These are phyloP conservation scores for Micractinium sp. DNA, from an alignment of 139 green algal genomes.

Conservation along the genomic window DNA sequence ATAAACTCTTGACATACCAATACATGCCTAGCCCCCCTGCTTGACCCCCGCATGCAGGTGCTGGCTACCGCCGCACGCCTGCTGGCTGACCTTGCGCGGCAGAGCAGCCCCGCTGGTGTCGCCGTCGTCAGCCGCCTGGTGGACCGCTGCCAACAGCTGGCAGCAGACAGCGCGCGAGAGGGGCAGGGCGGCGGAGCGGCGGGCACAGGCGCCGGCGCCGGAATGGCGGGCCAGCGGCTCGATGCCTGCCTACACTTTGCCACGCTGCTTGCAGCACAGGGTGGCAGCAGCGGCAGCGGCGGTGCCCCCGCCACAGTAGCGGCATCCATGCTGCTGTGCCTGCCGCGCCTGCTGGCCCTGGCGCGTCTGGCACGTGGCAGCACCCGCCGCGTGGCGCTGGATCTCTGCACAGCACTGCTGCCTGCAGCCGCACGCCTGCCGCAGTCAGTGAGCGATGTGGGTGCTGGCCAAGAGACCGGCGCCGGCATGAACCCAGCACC, in stretches of 20 bases:
- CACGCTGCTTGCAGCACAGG: neutral
- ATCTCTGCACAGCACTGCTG: neutral
- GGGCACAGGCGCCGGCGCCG: neutral
- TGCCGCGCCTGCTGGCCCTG: conserved; percentile 15
- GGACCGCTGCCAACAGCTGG: neutral
- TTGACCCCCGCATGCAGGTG: neutral
- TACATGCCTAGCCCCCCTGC: too few relatives aligned
- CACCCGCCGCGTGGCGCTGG: conserved; percentile 2
- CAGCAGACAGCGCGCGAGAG: neutral
- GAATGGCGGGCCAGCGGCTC: neutral
- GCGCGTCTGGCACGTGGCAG: neutral
- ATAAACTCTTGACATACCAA: too few relatives aligned
- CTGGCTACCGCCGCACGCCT: neutral
- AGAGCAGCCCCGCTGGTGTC: neutral
- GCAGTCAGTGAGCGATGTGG: too few relatives aligned
- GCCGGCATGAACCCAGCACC: neutral
- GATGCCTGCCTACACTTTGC: conserved; percentile 20
- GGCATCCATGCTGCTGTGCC: conserved; percentile 2
- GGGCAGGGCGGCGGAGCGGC: neutral
- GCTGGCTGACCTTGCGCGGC: neutral
- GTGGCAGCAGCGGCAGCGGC: neutral
- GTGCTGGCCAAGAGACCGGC: too few relatives aligned
- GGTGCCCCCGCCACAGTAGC: neutral
- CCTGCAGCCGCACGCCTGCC: neutral
- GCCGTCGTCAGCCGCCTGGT: neutral